Conservation (phyloP, 371 early-diverging fungal species). For the Circinella minor region DNA sequence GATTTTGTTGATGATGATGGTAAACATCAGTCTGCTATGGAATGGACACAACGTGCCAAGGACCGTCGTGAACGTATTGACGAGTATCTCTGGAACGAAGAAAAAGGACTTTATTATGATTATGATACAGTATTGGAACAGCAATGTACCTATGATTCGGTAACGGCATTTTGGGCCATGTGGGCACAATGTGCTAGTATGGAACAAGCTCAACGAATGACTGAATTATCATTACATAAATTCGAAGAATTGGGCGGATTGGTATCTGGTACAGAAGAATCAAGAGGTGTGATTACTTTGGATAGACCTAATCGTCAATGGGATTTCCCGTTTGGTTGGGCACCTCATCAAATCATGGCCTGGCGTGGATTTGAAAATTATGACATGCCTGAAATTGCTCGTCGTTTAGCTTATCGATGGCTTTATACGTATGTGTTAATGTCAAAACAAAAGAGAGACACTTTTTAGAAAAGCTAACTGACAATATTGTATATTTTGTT, state of each 20-base stretch:
- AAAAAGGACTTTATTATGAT: conserved; percentile 64
- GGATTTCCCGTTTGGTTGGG: conserved; percentile 98
- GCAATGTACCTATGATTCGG: conserved; percentile 70
- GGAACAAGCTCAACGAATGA: conserved; percentile 67
- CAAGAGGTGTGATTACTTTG: conserved; percentile 75
- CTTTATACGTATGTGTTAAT: conserved; percentile 73
- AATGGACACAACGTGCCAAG: conserved; percentile 62
- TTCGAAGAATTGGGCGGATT: conserved; percentile 92
- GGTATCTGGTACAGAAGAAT: conserved; percentile 88
- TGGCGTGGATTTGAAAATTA: conserved; percentile 92
- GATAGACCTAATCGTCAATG: conserved; percentile 95
- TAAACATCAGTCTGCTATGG: conserved; percentile 43
- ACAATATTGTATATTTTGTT: neutral
- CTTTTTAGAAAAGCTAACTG: neutral
- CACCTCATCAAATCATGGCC: conserved; percentile 96
- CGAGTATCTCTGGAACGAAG: conserved; percentile 72
- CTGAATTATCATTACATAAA: conserved; percentile 50
- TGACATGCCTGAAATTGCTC: conserved; percentile 78
- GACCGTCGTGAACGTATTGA: conserved; percentile 62
- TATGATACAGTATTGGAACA: conserved; percentile 61
- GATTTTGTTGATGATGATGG: conserved; percentile 54
- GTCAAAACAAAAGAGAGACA: neutral
- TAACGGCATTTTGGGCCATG: conserved; percentile 76
- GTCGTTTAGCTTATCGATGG: conserved; percentile 93
- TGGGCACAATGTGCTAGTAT: conserved; percentile 75